phyloP scores from a whole-genome alignment of 2,329 filamentous ascomycete genomes.

The Trichophyton schoenleinii region DNA sequence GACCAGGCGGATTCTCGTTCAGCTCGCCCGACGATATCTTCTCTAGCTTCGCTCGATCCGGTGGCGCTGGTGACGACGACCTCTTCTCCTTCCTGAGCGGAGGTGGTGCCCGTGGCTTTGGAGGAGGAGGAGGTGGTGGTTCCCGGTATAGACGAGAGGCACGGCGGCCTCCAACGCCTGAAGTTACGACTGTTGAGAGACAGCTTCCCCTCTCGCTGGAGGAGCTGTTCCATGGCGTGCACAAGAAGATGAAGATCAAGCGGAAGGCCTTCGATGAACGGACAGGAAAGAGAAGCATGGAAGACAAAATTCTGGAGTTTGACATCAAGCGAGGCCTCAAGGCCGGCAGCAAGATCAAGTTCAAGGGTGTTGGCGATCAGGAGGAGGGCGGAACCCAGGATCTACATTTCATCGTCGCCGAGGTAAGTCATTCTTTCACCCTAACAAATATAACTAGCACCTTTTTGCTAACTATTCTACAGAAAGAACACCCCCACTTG shows the following conservation, averaged over 20 bases:
- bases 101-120: slow-evolving; percentile 35
- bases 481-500: slow-evolving; percentile 81
- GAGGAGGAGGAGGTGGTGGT: slow-evolving; percentile 25
- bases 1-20: slow-evolving; percentile 63
- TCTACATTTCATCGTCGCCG: slow-evolving; percentile 84
- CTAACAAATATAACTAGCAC: too few species aligned
- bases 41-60: slow-evolving; percentile 60
- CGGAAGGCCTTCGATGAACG: slow-evolving; percentile 79
- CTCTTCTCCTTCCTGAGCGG: slow-evolving; percentile 44
- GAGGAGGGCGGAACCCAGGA: slow-evolving; percentile 94
- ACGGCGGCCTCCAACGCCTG: slow-evolving; percentile 48
- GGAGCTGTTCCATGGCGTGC: slow-evolving; percentile 73
- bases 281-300: slow-evolving; percentile 68
- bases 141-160: slow-evolving; percentile 12
- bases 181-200: slow-evolving; percentile 83
- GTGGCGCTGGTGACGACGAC: slow-evolving; percentile 41
- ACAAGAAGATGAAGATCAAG: slow-evolving; percentile 98
- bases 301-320: slow-evolving; percentile 85
- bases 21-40: slow-evolving; percentile 76
- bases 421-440: slow-evolving; percentile 47
- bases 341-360: slow-evolving; percentile 97
- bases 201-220: slow-evolving; percentile 70
- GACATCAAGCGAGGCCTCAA: slow-evolving; percentile 93
- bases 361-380: slow-evolving; percentile 92
- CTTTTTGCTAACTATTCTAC: slow-evolving; percentile 15